These are phyloP conservation scores for Mrakia hoshinonis DNA, from an alignment of 768 basidiomycete genomes.

Conservation along the genomic window DNA sequence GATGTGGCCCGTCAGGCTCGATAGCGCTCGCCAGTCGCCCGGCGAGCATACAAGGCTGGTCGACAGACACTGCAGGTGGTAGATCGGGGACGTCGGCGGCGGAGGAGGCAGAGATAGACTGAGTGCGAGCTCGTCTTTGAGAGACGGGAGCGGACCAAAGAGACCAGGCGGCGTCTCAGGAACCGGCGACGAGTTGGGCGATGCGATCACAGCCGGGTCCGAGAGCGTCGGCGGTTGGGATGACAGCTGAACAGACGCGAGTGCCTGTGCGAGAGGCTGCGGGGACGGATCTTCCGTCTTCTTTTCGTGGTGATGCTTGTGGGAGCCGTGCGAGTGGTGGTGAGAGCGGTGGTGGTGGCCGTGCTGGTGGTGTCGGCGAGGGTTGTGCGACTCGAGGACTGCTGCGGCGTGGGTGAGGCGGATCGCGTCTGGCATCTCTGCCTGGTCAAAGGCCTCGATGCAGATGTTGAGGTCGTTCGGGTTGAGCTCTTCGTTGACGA, in stretches of 20 bases:
- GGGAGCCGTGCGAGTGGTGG: background rate
- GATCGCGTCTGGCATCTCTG: conserved; percentile 26
- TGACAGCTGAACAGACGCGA: background rate
- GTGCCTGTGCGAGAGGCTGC: background rate
- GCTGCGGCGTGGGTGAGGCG: conserved; percentile 15
- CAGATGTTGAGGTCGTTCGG: conserved; percentile 69
- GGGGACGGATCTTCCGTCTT: background rate
- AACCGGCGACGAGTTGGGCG: background rate
- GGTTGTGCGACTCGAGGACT: conserved; percentile 11
- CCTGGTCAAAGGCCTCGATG: conserved; percentile 49
- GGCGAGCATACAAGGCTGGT: conserved; percentile 26
- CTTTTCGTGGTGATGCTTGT: background rate
- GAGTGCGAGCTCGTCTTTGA: background rate
- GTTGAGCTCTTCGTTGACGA: conserved; percentile 33
- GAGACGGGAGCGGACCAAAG: conserved; percentile 3
- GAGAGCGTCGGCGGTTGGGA: background rate
- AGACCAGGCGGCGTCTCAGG: conserved; percentile 1
- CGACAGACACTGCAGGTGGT: conserved; percentile 35
- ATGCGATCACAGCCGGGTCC: conserved; percentile 4
- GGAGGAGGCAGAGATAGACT: background rate
- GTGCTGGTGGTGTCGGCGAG: background rate
- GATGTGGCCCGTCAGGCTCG: conserved; percentile 29
- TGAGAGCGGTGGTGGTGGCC: background rate
- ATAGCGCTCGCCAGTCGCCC: conserved; percentile 24
- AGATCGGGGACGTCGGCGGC: conserved; percentile 29